These are phyloP conservation scores for Thermothielavioides terrestris DNA, from an alignment of 495 filamentous ascomycete genomes.

Conservation along the genomic window DNA sequence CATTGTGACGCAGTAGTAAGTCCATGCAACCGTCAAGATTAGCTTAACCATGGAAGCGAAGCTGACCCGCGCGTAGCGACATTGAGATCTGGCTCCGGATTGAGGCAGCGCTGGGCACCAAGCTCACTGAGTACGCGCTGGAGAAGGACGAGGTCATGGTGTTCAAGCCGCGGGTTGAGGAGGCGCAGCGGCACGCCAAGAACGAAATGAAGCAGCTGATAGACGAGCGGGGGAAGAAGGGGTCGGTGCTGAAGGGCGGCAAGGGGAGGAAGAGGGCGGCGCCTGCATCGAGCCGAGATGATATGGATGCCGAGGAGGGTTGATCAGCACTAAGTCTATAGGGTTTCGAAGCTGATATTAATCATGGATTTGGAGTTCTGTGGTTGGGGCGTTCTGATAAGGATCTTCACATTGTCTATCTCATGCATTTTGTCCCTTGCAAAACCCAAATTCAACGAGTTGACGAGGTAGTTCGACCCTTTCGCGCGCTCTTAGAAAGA, in stretches of 20 bases:
- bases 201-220: conserved; percentile 76
- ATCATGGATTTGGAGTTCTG: not conserved
- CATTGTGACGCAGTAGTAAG: conserved; percentile 73
- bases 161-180: conserved; percentile 64
- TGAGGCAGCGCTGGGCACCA: conserved; percentile 69
- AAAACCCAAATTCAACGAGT: too few relatives aligned
- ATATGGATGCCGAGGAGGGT: conserved; percentile 81
- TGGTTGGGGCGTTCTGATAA: not conserved
- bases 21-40: not conserved
- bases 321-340: conserved; percentile 14
- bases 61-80: conserved; percentile 39
- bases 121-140: conserved; percentile 56
- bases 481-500: too few relatives aligned
- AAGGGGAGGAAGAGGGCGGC: conserved; percentile 47
- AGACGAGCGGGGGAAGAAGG: conserved; percentile 63
- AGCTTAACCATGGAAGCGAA: not conserved
- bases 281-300: conserved; percentile 36
- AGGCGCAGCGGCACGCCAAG: conserved; percentile 75
- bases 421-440: not conserved
- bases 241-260: conserved; percentile 50
- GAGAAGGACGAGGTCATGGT: conserved; percentile 85
- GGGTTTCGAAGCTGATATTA: not conserved
- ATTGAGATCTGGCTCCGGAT: conserved; percentile 79
- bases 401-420: not conserved
- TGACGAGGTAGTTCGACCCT: too few relatives aligned